A percentile compares a stretch with the other conserved stretches of the same genome.
Conservation (phyloP, 2,329 filamentous ascomycete genomes). For the Ascochyta pisi region DNA sequence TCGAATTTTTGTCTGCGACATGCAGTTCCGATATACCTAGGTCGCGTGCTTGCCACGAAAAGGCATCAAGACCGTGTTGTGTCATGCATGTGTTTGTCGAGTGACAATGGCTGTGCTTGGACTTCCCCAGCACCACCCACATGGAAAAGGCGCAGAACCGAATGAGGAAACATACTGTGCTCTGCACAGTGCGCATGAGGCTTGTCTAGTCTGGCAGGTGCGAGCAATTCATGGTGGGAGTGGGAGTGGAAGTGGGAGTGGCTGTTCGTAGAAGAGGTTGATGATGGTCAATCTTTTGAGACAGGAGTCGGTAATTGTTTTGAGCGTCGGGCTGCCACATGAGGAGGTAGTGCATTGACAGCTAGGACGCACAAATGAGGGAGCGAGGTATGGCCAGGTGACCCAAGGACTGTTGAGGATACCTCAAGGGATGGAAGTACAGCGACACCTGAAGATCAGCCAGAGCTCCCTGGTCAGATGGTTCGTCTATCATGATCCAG, state of each 20-base stretch:
- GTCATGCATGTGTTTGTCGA: not conserved
- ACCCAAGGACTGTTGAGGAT: slow-evolving; percentile 1
- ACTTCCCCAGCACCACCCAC: too few relatives aligned
- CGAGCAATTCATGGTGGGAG: not conserved
- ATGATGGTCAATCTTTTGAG: not conserved
- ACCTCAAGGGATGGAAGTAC: slow-evolving; percentile 12
- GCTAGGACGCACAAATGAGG: slow-evolving; percentile 5
- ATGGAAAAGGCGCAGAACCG: too few relatives aligned
- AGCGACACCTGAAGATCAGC: not conserved
- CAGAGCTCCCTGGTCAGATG: not conserved
- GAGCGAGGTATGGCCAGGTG: slow-evolving; percentile 5
- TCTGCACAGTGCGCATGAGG: not conserved
- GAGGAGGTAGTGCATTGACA: slow-evolving; percentile 8
- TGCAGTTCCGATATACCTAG: slow-evolving; percentile 1
- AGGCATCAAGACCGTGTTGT: not conserved
- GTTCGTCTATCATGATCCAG: not conserved
- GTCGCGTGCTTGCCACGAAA: slow-evolving; percentile 10
- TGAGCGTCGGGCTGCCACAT: not conserved
- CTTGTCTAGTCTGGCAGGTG: not conserved
- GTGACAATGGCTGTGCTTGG: not conserved
- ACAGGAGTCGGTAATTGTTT: not conserved
- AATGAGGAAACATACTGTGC: not conserved
- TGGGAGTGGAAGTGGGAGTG: too few relatives aligned
- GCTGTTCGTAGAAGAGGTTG: not conserved
- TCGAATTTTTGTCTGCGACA: slow-evolving; percentile 12